Base-by-base conservation (phyloP, 169 alveolate genomes). In the Cryptosporidium sp. region DNA sequence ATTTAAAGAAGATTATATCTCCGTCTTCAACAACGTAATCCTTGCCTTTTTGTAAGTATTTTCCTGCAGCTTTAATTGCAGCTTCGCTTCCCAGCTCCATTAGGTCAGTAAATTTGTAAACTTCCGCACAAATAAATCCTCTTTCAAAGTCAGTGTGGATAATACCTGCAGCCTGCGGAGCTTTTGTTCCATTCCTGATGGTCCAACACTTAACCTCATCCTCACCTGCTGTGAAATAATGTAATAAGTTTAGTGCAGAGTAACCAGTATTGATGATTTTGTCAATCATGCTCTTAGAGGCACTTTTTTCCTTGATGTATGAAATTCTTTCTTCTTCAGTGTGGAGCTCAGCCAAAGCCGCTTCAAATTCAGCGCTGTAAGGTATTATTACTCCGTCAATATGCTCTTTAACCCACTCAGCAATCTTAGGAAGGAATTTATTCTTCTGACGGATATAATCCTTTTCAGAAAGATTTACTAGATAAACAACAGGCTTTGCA, bases 191-290 rank as follows among this genome's bases (percentile, higher is more conserved):
- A 91, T 95, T 95, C 85, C 99, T 94, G 18, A 98, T 95, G 23
- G 99, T 97, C 99, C 99, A 98, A 94, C 99, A 98, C 91, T 97
- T 96, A 55, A 98, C 99, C 91, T 99, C 99, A 94, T 99, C 99
- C 69, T 97, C 99, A 29, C 99, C 99, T 87, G 99, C 98, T 37
- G 99, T 99, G 96, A 98, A 99, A 95, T 95, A 99, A 94, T 99
- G 99, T 51, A 98, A 96, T 59, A 99, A 94, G 85, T 97, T 93
- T 51, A 96, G 86, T 65, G 98, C 97, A 43, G 93, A 92, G 92
- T 99, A 98, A 8, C 99, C 99, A 33, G 99, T 97, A 67, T 96
- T 95, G 51, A 98, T 97, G 67, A 99, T 97, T 93, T 97, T 98
- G 86, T 96, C 97, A 43, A 98, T 91, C 97, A 93, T 95, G 91